Percentiles rank a stretch among this genome's conserved stretches.
These are phyloP conservation scores for Penicillium bovifimosum DNA, from an alignment of 495 filamentous ascomycete species.

Conservation along the genomic window DNA sequence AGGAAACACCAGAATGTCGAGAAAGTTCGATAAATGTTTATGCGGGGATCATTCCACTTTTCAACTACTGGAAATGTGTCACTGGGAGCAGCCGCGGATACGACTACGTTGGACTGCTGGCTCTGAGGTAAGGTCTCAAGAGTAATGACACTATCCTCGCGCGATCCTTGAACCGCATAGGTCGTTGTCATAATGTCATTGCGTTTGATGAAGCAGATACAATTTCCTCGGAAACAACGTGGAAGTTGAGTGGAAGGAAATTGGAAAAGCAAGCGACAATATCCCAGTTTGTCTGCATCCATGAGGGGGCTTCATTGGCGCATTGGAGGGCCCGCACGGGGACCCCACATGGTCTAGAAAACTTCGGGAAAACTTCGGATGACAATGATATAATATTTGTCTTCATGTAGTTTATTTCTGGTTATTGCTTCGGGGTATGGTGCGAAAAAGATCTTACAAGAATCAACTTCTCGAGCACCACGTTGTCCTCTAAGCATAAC, in stretches of 20 bases:
- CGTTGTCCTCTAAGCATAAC: too few species aligned
- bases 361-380: not conserved
- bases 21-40: slow-evolving; percentile 60
- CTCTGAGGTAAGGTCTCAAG: slow-evolving; percentile 16
- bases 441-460: too few species aligned
- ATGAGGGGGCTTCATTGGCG: not conserved
- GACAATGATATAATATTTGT: not conserved
- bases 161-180: slow-evolving; percentile 9
- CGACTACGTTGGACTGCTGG: not conserved
- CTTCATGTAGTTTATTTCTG: too few species aligned
- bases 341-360: not conserved
- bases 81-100: not conserved
- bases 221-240: too few species aligned
- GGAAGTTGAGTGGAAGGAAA: too few species aligned
- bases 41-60: slow-evolving; percentile 64
- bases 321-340: not conserved
- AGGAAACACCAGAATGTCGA: slow-evolving; percentile 70
- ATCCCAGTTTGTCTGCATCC: too few species aligned
- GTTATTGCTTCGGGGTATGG: too few species aligned
- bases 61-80: slow-evolving; percentile 17
- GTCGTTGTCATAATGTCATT: slow-evolving; percentile 20
- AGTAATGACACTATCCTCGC: slow-evolving; percentile 10
- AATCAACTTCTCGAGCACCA: too few species aligned
- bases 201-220: not conserved
- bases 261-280: too few species aligned